Base-by-base conservation (phyloP, 768 basidiomycete genomes). In the Rhodotorula graminis region DNA sequence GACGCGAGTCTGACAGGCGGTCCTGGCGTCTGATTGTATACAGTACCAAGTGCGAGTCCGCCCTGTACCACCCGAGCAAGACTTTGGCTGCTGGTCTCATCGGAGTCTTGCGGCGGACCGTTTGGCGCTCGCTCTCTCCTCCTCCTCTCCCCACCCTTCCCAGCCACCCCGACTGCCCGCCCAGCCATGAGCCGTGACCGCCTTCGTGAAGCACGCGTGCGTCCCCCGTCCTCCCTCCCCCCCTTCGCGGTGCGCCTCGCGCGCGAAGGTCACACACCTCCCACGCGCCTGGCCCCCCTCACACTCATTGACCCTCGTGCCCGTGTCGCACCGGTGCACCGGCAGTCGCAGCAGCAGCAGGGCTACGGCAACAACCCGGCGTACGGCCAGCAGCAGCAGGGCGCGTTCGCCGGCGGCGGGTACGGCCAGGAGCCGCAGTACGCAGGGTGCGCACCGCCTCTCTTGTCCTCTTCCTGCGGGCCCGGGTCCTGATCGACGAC, bases 161-260 rank as follows among this genome's bases (percentile, higher is more conserved):
- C 58, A 21, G n/a, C 9, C 21, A 14, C 6, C 23, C 23, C 10
- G 5, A 27, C 40, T 8, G 56, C 27, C 47, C 1, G 57, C 8
- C 21, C 37, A 10, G 44, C 18, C 11, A 74, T 74, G 73, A 60
- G 55, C 27, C 69, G 73, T 16, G 73, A 74, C 59, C 73, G 73
- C 53, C 73, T 74, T 23, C 62, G 73, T 25, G 73, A 74, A 71
- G 68, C 68, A 44, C 71, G 71, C 56, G 71, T 72, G 23, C 47
- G 71, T 62, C 16, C 37, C 63, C n/a, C 21, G 55, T 29, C 16
- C 18, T 21, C 31, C 12, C 42, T 29, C 15, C 18, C 10, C 50
- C 18, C 8, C 42, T 27, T 11, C 37, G 5, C 5, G 37, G 5
- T 37, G 37, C 37, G 53, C 16, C 53, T 14, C 12, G 27, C n/a